A percentile compares a stretch with the other conserved stretches of the same genome.
These are phyloP conservation scores for Globisporangium cystogenes DNA, from an alignment of 352 stramenopile species.

Conservation along the genomic window DNA sequence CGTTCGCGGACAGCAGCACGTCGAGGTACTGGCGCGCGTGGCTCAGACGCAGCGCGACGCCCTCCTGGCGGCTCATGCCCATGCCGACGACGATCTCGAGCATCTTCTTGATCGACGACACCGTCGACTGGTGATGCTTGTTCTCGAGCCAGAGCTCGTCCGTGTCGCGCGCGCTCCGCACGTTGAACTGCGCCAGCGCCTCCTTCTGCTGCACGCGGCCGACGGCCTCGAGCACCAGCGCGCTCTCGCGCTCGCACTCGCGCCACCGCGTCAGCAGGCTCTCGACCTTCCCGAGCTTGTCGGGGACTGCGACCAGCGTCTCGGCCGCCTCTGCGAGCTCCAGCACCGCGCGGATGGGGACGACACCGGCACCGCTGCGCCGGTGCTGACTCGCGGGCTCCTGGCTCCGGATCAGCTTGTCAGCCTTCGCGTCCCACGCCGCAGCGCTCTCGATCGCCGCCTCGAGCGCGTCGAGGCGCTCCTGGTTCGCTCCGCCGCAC, in stretches of 20 bases:
- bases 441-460: slow-evolving; percentile 14
- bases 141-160: slow-evolving; percentile 8
- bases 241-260: slow-evolving; percentile 12
- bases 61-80: slow-evolving; percentile 6
- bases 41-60: slow-evolving; percentile 2
- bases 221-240: slow-evolving; percentile 17
- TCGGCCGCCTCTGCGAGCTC: slow-evolving; percentile 20
- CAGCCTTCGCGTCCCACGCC: slow-evolving; percentile 20
- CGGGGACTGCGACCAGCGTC: slow-evolving; percentile 18
- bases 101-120: slow-evolving; percentile 8
- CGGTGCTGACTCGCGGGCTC: neutral
- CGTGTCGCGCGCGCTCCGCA: slow-evolving; percentile 7
- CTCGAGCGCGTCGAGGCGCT: slow-evolving; percentile 30
- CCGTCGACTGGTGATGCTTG: slow-evolving; percentile 11
- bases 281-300: slow-evolving; percentile 18
- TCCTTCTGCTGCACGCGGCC: slow-evolving; percentile 20
- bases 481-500: slow-evolving; percentile 20
- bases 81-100: slow-evolving; percentile 3
- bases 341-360: slow-evolving; percentile 10
- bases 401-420: slow-evolving; percentile 16
- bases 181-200: slow-evolving; percentile 6
- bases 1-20: slow-evolving; percentile 14
- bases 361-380: neutral
- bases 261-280: slow-evolving; percentile 25
- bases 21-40: slow-evolving; percentile 13